phyloP scores from a whole-genome alignment of 192 early-diverging fungal genomes.

The Radiomyces spectabilis region DNA sequence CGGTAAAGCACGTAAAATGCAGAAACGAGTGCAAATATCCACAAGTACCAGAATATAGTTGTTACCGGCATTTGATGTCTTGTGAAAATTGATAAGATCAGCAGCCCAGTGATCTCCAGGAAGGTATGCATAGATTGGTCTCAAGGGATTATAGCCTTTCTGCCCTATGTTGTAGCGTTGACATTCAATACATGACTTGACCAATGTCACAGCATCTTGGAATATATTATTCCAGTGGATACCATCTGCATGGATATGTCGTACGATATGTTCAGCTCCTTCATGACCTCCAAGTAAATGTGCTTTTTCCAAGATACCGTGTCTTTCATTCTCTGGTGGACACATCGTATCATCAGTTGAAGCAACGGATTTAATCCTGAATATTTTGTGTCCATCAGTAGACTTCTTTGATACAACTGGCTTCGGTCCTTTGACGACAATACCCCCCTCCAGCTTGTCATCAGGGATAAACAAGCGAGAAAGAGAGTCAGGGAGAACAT shows the following conservation, averaged over 20 bases:
- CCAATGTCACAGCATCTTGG: slow-evolving; percentile 3
- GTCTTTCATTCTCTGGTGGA: slow-evolving; percentile 1
- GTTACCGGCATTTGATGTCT: background rate
- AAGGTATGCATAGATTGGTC: slow-evolving; percentile 6
- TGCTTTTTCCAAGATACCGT: too few relatives aligned
- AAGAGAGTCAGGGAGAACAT: slow-evolving; percentile 19
- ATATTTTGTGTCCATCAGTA: too few relatives aligned
- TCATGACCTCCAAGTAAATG: slow-evolving; percentile 10
- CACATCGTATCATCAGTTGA: background rate
- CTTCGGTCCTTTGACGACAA: background rate
- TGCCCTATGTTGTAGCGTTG: slow-evolving; percentile 13
- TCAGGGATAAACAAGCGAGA: slow-evolving; percentile 8
- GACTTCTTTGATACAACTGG: too few relatives aligned
- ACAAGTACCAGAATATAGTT: slow-evolving; percentile 13
- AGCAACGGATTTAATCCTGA: too few relatives aligned
- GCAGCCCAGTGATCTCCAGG: slow-evolving; percentile 20
- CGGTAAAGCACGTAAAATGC: slow-evolving; percentile 6
- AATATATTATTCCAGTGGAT: slow-evolving; percentile 7
- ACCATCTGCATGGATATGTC: background rate
- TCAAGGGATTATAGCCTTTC: slow-evolving; percentile 9
- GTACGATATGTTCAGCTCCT: slow-evolving; percentile 12
- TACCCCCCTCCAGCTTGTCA: slow-evolving; percentile 4
- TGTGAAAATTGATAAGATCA: too few relatives aligned
- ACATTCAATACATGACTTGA: slow-evolving; percentile 6
- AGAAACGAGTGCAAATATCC: slow-evolving; percentile 24